These are phyloP conservation scores for Ceratobasidium sp. DNA, from an alignment of 1,284 basidiomycete species.

Conservation along the genomic window DNA sequence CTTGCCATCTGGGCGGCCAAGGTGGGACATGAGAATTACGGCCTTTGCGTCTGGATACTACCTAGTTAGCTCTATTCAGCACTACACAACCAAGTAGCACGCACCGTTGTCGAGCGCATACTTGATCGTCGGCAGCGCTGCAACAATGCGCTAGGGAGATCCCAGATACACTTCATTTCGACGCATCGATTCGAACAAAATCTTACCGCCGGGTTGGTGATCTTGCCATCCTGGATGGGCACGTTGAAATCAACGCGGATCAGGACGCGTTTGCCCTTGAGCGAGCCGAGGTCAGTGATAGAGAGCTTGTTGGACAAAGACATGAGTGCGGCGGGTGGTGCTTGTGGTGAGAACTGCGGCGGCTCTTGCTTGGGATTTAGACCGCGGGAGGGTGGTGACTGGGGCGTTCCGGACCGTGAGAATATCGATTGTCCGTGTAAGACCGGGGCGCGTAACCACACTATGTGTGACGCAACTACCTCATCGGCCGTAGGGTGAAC, in stretches of 20 bases:
- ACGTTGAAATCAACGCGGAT: conserved; percentile 99
- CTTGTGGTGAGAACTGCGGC: neutral
- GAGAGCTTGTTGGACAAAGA: conserved; percentile 95
- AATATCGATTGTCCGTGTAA: conserved; percentile 44
- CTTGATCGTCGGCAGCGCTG: conserved; percentile 95
- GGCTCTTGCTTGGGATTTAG: conserved; percentile 35
- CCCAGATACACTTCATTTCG: conserved; percentile 8
- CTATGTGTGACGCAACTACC: conserved; percentile 19
- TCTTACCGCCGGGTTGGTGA: conserved; percentile 95
- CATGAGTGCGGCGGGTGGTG: conserved; percentile 65
- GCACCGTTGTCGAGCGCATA: conserved; percentile 90
- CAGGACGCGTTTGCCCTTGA: conserved; percentile 91
- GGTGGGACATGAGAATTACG: conserved; percentile 96
- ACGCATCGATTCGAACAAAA: conserved; percentile 25
- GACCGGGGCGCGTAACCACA: conserved; percentile 26
- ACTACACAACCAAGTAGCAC: conserved; percentile 47
- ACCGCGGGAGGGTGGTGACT: conserved; percentile 32
- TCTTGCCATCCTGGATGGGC: conserved; percentile 86
- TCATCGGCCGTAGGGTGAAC: neutral
- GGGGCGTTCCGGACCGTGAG: conserved; percentile 44
- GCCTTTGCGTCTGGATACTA: conserved; percentile 74
- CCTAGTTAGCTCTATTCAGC: conserved; percentile 25
- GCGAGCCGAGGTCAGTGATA: conserved; percentile 86
- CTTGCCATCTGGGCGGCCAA: conserved; percentile 96
- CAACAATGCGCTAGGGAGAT: conserved; percentile 84